Conservation (phyloP, 345 rosid genomes). For the Ceriops tagal region DNA sequence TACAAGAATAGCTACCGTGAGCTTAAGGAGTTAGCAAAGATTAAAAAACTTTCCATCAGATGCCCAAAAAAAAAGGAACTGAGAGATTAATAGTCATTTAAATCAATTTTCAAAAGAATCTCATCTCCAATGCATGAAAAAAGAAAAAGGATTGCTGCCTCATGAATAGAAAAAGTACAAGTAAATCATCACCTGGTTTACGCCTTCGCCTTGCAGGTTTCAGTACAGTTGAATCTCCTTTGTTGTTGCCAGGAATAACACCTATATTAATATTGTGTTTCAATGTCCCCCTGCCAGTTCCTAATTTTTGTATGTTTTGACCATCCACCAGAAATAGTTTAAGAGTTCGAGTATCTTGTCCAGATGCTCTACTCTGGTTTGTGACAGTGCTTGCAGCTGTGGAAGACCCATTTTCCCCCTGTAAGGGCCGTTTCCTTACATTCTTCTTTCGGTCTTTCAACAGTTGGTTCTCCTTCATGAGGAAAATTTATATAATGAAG, state of each 20-base stretch:
- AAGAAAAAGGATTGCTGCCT: not conserved
- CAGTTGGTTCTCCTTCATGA: constrained; percentile 89
- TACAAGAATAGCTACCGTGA: too few species aligned
- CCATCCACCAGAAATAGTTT: constrained; percentile 69
- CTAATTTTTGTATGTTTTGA: constrained; percentile 74
- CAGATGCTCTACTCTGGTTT: constrained; percentile 62
- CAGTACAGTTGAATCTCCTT: constrained; percentile 52
- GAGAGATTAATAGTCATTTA: too few species aligned
- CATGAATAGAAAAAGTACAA: constrained; percentile 1
- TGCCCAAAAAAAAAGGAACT: too few species aligned
- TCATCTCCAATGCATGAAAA: not conserved
- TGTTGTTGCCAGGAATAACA: constrained; percentile 47
- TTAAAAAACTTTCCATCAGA: too few species aligned
- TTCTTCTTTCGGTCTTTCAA: constrained; percentile 88
- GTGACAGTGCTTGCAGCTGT: constrained; percentile 49
- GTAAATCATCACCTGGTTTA: constrained; percentile 58
- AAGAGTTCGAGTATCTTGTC: constrained; percentile 54
- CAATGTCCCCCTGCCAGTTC: constrained; percentile 61
- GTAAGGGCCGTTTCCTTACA: constrained; percentile 62
- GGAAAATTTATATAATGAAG: constrained; percentile 23
- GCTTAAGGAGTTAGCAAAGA: too few species aligned
- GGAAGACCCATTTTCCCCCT: constrained; percentile 65
- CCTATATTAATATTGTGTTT: constrained; percentile 60
- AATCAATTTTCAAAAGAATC: too few species aligned
- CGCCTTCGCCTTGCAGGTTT: constrained; percentile 76